phyloP scores from a whole-genome alignment of 305 asterid species.

The Fraxinus floribunda region DNA sequence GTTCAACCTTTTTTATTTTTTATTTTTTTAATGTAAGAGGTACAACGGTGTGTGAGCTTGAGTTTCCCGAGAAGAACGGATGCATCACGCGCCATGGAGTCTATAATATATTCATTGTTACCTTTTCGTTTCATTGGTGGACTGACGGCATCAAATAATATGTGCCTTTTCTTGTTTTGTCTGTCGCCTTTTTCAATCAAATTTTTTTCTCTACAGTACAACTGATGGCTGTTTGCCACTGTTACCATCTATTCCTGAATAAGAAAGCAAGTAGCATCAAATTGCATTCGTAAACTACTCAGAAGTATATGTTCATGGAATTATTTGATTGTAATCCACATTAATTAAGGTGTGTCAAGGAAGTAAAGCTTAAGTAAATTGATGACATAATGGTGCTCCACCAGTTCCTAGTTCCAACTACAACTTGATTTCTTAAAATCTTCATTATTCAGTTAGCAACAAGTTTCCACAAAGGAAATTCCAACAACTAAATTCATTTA shows the following conservation, averaged over 20 bases:
- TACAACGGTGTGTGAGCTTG: constrained; percentile 6
- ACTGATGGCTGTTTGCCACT: constrained; percentile 35
- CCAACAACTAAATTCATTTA: neutral
- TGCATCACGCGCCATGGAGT: constrained; percentile 17
- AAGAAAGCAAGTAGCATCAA: constrained; percentile 13
- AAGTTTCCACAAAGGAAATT: constrained; percentile 10
- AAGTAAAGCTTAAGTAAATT: neutral
- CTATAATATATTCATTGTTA: constrained; percentile 19
- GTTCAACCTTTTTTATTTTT: too few relatives aligned
- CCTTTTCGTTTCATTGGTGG: constrained; percentile 24
- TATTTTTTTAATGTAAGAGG: constrained; percentile 24
- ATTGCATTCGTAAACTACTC: neutral
- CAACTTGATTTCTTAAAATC: neutral
- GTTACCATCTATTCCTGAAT: constrained; percentile 38
- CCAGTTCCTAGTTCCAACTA: neutral
- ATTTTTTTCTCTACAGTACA: constrained; percentile 25
- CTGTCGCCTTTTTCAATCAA: constrained; percentile 28
- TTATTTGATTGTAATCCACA: neutral
- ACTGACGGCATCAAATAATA: constrained; percentile 15
- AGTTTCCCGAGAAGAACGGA: constrained; percentile 18
- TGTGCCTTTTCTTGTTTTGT: constrained; percentile 26
- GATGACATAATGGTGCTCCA: neutral
- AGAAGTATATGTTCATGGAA: neutral
- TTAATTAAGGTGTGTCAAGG: neutral
- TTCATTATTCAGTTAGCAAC: neutral